Conservation (phyloP, 2,329 filamentous ascomycete species). For the Trematosphaeria pertusa region DNA sequence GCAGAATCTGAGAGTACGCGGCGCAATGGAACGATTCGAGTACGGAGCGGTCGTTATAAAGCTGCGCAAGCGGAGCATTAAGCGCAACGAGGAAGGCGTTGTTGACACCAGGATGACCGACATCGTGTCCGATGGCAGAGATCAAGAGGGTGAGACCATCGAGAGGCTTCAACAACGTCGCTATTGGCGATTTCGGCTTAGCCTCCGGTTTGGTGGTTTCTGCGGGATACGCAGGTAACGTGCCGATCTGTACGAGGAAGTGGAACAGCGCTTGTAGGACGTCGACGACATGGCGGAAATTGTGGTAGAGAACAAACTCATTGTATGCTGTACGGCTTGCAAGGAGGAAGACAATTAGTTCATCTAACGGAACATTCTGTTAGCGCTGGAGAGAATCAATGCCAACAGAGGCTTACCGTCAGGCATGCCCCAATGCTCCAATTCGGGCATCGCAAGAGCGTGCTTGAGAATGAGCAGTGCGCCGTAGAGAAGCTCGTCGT, state of each 20-base stretch:
- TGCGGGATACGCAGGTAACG: conserved; percentile 71
- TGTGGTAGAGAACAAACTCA: conserved; percentile 94
- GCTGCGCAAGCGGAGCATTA: conserved; percentile 89
- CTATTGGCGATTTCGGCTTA: conserved; percentile 68
- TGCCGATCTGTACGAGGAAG: conserved; percentile 83
- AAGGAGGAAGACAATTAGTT: conserved; percentile 83
- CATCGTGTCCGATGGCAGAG: conserved; percentile 97
- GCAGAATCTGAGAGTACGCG: conserved; percentile 93
- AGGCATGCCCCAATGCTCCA: conserved; percentile 80
- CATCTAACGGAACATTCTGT: conserved; percentile 63
- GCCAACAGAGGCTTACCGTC: conserved; percentile 65
- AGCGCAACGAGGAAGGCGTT: conserved; percentile 94
- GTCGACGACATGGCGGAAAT: conserved; percentile 96
- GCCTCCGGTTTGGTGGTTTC: conserved; percentile 35
- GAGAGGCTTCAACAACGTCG: conserved; percentile 79
- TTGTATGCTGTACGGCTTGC: conserved; percentile 96
- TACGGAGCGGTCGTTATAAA: conserved; percentile 97
- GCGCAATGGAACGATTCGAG: conserved; percentile 98
- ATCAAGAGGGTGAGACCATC: conserved; percentile 89
- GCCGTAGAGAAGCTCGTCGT: conserved; percentile 88
- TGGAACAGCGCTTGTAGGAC: conserved; percentile 92
- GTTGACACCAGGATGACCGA: conserved; percentile 96
- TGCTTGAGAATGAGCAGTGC: conserved; percentile 91
- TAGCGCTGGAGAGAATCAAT: conserved; percentile 16
- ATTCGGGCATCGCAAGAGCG: conserved; percentile 79